These are phyloP conservation scores for Biscutella laevigata DNA, from an alignment of 441 rosid genomes.

Conservation along the genomic window DNA sequence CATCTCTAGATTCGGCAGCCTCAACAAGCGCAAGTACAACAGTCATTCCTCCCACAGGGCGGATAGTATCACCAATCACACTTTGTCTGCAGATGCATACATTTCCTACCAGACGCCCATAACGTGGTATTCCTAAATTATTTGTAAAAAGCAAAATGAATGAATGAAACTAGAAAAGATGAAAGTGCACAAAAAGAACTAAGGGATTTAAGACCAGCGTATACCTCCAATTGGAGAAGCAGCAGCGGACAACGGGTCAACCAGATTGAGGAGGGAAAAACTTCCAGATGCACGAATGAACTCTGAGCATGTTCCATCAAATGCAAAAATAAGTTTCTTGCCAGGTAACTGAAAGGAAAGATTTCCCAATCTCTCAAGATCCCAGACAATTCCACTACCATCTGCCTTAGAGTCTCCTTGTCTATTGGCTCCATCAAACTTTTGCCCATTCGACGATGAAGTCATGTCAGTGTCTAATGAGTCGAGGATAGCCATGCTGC, in stretches of 20 bases:
- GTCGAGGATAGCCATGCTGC: slow-evolving; percentile 98
- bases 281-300: slow-evolving; percentile 74
- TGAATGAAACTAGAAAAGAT: not conserved
- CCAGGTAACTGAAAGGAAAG: slow-evolving; percentile 90
- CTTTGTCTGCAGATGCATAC: slow-evolving; percentile 74
- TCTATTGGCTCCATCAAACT: slow-evolving; percentile 61
- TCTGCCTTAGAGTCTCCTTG: slow-evolving; percentile 81
- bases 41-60: slow-evolving; percentile 86
- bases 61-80: slow-evolving; percentile 90
- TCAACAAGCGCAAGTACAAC: slow-evolving; percentile 93
- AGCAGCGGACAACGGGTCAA: slow-evolving; percentile 98
- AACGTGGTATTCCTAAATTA: slow-evolving; percentile 87
- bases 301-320: slow-evolving; percentile 94
- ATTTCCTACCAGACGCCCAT: slow-evolving; percentile 90
- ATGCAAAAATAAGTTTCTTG: slow-evolving; percentile 97
- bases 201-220: slow-evolving; percentile 19
- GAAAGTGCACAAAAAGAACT: slow-evolving; percentile 4
- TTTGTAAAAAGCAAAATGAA: slow-evolving; percentile 16
- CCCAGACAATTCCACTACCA: slow-evolving; percentile 99
- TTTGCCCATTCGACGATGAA: slow-evolving; percentile 53
- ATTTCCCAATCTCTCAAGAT: slow-evolving; percentile 83
- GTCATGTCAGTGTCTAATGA: slow-evolving; percentile 77
- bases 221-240: slow-evolving; percentile 99
- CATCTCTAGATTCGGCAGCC: slow-evolving; percentile 91
- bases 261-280: slow-evolving; percentile 88